Conservation (phyloP, 768 basidiomycete genomes). For the Cystofilobasidium macerans region DNA sequence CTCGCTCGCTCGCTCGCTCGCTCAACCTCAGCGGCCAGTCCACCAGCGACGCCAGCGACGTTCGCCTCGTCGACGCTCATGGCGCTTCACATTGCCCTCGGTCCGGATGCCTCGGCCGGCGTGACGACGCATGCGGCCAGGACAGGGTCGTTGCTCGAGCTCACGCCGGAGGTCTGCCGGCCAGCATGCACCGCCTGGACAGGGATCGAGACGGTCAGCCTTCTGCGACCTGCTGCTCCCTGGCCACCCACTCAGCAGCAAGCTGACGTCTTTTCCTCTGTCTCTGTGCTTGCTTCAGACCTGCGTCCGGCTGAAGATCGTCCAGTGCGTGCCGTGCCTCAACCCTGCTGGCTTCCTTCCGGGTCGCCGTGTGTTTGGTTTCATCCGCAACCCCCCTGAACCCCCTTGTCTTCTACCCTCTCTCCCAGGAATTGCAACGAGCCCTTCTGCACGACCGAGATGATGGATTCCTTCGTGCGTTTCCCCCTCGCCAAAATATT, state of each 20-base stretch:
- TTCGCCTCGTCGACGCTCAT: not conserved
- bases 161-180: not conserved
- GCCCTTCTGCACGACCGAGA: not conserved
- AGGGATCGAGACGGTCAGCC: not conserved
- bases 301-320: not conserved
- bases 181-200: not conserved
- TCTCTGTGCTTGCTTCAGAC: not conserved
- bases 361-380: not conserved
- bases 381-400: not conserved
- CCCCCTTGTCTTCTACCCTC: not conserved
- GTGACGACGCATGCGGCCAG: not conserved
- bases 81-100: not conserved
- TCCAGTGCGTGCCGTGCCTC: not conserved
- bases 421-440: not conserved
- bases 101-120: not conserved
- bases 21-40: not conserved
- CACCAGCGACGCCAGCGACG: not conserved
- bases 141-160: not conserved
- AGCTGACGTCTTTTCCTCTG: not conserved
- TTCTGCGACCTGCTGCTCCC: not conserved
- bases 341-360: not conserved
- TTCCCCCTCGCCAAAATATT: not conserved
- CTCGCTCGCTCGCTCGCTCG: too few relatives aligned
- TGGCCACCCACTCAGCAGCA: not conserved
- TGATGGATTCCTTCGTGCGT: slow-evolving; percentile 1